Evolutionary conservation across 345 rosid genomes (phyloP), one percentile per base, ranked within the genome.

Genomic region (Eucalyptus virginea): DNA sequence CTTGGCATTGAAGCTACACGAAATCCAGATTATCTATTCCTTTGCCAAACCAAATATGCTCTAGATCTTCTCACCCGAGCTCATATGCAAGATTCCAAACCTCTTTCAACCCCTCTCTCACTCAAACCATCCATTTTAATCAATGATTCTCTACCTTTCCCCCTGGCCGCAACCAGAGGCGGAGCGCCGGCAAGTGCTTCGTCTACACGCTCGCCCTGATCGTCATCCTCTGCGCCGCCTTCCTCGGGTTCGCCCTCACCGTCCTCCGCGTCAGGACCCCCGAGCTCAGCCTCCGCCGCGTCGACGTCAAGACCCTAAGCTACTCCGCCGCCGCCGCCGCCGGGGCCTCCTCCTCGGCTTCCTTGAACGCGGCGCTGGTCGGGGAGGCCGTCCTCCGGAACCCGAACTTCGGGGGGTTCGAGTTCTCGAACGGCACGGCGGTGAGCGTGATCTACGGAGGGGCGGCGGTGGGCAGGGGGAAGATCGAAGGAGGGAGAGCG

Each of bases 351-450:
- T 30, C 94, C 1, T 34, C 40, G 8, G 91, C 95, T 51, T 92
- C 87, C 37, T 83, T 94, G 85, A 95, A 88, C 88, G 92, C 88
- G 44, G 92, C 95, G 21, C 87, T 95, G 15, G 89, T 88, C 24
- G 89, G 92, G 1, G 94, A 90, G 50, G 88, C 95, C 40, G 86
- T 91, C 42, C 87, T 95, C 9, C 49, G 92, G 86, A 96, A 95
- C 48, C 26, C 87, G 45, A 96, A 95, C 88, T 94, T 94, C 54
- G 96, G 95, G 11, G 60, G 28, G 40, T 95, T 93, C 88, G 89
- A 92, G 60, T 94, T 88, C 30, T 92, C 28, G 24, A 92, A 92
- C 32, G 50, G 89, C 9, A 87, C 87, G 37, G 89, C 90, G 15
- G 88, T 89, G 24, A 47, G 88, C 48, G 69, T 94, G 18, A 80